Evolutionary conservation across 2,329 filamentous ascomycete species (phyloP), one percentile per base, ranked within the genome.

Genomic region (Coniochaeta hoffmannii): DNA sequence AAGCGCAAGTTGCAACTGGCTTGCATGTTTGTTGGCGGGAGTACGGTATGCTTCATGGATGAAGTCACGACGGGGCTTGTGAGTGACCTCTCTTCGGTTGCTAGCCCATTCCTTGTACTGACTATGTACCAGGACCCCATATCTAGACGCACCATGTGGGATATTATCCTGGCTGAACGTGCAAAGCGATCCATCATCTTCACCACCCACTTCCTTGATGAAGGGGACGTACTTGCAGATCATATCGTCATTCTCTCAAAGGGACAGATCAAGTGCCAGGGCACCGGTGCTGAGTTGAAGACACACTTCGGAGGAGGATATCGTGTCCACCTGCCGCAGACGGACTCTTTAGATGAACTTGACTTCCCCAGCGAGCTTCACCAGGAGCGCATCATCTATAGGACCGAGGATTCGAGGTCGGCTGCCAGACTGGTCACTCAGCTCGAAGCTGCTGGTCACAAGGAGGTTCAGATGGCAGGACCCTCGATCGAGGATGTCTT

Each of bases 201-300:
- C 35, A 88, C 86, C 0, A 88, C 85, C 0, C 86, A 89, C 66
- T 88, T 88, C 64, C 73, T 89, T 19, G 86, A 88, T 60, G 85
- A 89, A 66, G 85, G 83, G 4, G 85, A 88, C 61, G 73, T 88
- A 1, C 76, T 88, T 0, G 82, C 85, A 0, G 86, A 89, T 64
- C 78, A 86, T 55, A 86, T 89, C 56, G 79, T 81, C 3, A 83
- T 89, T 34, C 69, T 88, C 1, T 85, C 82, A 9, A 81, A 81
- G 57, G 86, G 86, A 19, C 73, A 76, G 24, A 70, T 87, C 35
- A 83, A 82, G 58, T 83, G 80, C 1, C 74, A 82, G 55, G 86
- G 86, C 3, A 81, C 83, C 3, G 80, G 81, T 5, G 82, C 85
- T 1, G 82, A 85, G 62, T 73, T 89, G 19, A 88, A 88, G 66